phyloP scores from a whole-genome alignment of 495 filamentous ascomycete genomes.

The Xylaria telfairii region DNA sequence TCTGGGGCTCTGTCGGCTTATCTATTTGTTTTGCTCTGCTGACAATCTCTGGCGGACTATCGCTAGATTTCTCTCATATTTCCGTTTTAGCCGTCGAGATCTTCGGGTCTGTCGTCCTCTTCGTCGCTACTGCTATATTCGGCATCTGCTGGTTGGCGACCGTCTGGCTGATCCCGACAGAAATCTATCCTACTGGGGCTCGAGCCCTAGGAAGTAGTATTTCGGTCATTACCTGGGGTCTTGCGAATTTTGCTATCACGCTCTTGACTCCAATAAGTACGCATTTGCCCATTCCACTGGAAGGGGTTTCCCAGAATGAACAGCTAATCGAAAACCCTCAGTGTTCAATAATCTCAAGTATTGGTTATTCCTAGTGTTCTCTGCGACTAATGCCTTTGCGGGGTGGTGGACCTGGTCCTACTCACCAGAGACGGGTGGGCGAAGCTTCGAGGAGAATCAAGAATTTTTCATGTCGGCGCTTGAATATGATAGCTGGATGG shows the following conservation, averaged over 20 bases:
- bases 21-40: slow-evolving; percentile 53
- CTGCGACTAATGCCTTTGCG: slow-evolving; percentile 57
- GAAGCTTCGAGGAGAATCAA: slow-evolving; percentile 64
- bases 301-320: background rate
- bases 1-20: slow-evolving; percentile 53
- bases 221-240: slow-evolving; percentile 61
- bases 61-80: slow-evolving; percentile 35
- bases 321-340: background rate
- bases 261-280: slow-evolving; percentile 56
- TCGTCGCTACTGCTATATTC: slow-evolving; percentile 60
- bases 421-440: slow-evolving; percentile 57
- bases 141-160: slow-evolving; percentile 64
- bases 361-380: slow-evolving; percentile 62
- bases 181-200: slow-evolving; percentile 62
- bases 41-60: slow-evolving; percentile 49
- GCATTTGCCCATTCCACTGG: background rate
- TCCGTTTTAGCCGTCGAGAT: slow-evolving; percentile 49
- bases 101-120: slow-evolving; percentile 53
- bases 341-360: slow-evolving; percentile 62
- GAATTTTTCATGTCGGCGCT: slow-evolving; percentile 58
- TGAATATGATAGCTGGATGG: slow-evolving; percentile 54
- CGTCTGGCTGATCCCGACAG: slow-evolving; percentile 64
- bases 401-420: slow-evolving; percentile 59
- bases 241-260: slow-evolving; percentile 63
- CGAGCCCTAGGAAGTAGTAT: slow-evolving; percentile 60